A percentile compares a stretch with the other conserved stretches of the same genome.
phyloP scores from a whole-genome alignment of 495 filamentous ascomycete genomes.

The Immersiella caudata region DNA sequence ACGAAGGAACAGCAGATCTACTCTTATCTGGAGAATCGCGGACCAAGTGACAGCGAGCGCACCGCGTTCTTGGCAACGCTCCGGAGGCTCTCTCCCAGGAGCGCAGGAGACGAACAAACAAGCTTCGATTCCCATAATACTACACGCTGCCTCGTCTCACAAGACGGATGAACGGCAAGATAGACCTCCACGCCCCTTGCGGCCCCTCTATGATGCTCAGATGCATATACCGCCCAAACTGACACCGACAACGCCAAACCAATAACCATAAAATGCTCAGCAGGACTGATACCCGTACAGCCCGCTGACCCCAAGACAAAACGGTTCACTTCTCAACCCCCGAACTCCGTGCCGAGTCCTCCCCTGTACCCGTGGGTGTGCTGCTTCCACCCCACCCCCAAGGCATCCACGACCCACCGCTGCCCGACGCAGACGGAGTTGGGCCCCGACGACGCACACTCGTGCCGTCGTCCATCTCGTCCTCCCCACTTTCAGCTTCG shows the following conservation, averaged over 20 bases:
- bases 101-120: background rate
- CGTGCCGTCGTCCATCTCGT: slow-evolving; percentile 38
- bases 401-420: slow-evolving; percentile 58
- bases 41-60: no score
- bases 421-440: slow-evolving; percentile 22
- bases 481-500: slow-evolving; percentile 66
- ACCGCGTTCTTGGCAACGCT: no score
- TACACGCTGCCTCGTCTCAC: background rate
- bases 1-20: background rate
- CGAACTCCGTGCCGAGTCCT: slow-evolving; percentile 33
- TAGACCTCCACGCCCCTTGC: background rate
- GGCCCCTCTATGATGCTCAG: background rate
- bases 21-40: background rate
- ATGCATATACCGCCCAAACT: background rate
- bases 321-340: slow-evolving; percentile 34
- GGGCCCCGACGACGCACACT: slow-evolving; percentile 10
- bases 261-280: background rate
- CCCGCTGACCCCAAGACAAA: background rate
- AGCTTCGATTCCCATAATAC: background rate
- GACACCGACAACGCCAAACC: slow-evolving; percentile 10
- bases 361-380: background rate
- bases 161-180: background rate
- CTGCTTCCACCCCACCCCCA: slow-evolving; percentile 55
- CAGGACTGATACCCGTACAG: background rate
- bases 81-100: no score